A percentile compares a stretch with the other conserved stretches of the same genome.
phyloP scores from a whole-genome alignment of 208 protist species.

The Dictyostelium gargantuum region DNA sequence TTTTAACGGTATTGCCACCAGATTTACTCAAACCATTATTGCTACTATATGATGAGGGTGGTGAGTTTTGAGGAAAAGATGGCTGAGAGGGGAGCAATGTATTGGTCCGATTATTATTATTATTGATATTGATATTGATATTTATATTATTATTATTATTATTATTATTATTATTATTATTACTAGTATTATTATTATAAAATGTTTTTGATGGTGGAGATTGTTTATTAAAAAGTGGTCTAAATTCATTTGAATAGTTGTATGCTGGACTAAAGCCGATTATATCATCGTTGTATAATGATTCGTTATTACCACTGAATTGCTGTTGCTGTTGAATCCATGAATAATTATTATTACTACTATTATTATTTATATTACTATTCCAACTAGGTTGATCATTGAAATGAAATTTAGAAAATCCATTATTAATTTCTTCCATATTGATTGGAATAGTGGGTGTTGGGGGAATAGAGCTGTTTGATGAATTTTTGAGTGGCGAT shows the following conservation, averaged over 20 bases:
- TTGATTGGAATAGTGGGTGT: not conserved
- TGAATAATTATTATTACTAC: not conserved
- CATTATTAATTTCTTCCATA: not conserved
- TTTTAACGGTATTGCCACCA: not conserved
- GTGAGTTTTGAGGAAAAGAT: constrained; percentile 4
- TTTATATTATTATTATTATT: not conserved
- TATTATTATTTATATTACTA: not conserved
- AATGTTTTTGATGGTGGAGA: not conserved
- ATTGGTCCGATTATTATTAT: not conserved
- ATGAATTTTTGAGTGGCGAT: not conserved
- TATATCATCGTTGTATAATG: not conserved
- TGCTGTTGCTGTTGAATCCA: not conserved
- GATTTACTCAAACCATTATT: not conserved
- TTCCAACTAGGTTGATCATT: not conserved
- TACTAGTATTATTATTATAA: not conserved
- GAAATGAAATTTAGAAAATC: not conserved
- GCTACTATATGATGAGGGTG: not conserved
- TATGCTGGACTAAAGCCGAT: not conserved
- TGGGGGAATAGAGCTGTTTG: not conserved
- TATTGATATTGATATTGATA: no score
- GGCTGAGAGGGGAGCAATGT: not conserved
- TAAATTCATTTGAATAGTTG: not conserved
- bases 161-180: not conserved
- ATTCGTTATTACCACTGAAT: not conserved
- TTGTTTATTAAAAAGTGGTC: not conserved